phyloP scores from a whole-genome alignment of 352 stramenopile genomes.

The Pythium folliculosum region DNA sequence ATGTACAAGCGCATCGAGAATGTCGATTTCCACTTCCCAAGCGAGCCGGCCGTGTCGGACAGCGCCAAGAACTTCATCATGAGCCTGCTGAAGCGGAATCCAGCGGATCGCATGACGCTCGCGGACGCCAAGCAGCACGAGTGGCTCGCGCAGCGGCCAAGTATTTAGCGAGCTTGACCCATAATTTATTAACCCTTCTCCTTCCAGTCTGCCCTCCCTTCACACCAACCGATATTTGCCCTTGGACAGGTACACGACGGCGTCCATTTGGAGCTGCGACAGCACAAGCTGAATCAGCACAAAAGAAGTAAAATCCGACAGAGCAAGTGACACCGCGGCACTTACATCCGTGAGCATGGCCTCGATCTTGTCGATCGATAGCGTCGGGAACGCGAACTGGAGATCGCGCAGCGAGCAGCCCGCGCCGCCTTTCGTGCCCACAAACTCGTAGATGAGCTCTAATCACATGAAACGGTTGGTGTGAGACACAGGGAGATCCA shows the following conservation, averaged over 20 bases:
- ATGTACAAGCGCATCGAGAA: conserved; percentile 80
- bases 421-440: conserved; percentile 33
- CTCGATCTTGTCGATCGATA: conserved; percentile 51
- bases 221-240: conserved; percentile 62
- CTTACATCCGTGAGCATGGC: conserved; percentile 62
- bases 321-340: not conserved
- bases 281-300: not conserved
- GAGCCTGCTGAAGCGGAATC: conserved; percentile 53
- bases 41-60: conserved; percentile 46
- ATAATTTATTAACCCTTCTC: conserved; percentile 31
- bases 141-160: conserved; percentile 51
- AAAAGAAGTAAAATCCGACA: not conserved
- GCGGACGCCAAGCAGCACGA: conserved; percentile 51
- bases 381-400: conserved; percentile 53
- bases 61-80: conserved; percentile 67
- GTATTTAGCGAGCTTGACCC: conserved; percentile 29
- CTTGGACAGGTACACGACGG: conserved; percentile 52
- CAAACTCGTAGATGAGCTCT: conserved; percentile 50
- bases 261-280: conserved; percentile 65
- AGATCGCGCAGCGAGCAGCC: conserved; percentile 57
- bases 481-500: not conserved
- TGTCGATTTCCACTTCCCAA: conserved; percentile 62
- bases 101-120: conserved; percentile 63
- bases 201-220: not conserved
- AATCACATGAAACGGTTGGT: not conserved